Evolutionary conservation across 2,329 filamentous ascomycete species (phyloP), one percentile per base, ranked within the genome.

Genomic region (Apiospora phragmitis): DNA sequence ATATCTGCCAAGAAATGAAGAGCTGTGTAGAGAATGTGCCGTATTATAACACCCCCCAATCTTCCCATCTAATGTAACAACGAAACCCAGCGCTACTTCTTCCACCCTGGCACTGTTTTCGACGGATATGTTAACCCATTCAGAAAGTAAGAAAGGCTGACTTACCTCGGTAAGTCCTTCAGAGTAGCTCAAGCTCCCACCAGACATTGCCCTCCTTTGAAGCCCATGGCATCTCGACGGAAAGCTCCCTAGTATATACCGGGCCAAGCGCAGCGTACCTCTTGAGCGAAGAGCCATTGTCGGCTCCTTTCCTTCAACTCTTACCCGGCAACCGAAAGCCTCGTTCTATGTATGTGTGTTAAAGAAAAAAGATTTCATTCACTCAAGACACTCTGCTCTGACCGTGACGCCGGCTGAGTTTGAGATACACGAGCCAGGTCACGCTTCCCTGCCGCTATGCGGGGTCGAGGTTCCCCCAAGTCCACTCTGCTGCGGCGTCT

Each of bases 81-180:
- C 2, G 9, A 51, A 21, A 8, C 1, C 16, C 29, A 11, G 6
- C 3, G 11, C 3, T 9, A 21, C 49, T 4, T 32, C 51, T 9
- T 59, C 51, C 7, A 9, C 6, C 21, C 5, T 21, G 29, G 29
- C 51, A 59, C 51, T 1, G 4, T 21, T 4, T 59, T 9, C 1
- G 16, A 18, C 21, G 29, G 9, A 59, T 14, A 32, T 59, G 26
- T 18, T 29, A n/a, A 12, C 12, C n/a, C 49, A 29, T 51, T 29
- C 49, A 24, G 7, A 12, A 16, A 29, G 12, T 9, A 12, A 29
- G 16, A 3, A 4, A 18, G 21, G 16, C 12, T 4, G 21, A 76
- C 71, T 71, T 73, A 82, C 81, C 71, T 80, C 77, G 4, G 66
- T 74, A 7, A 80, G 77, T 11, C 82, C 82, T 70, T 78, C 75